Percentiles rank a stretch among this genome's conserved stretches.
Evolutionary conservation across 257 asterid species (phyloP).

Genomic region (Rhazya stricta): DNA sequence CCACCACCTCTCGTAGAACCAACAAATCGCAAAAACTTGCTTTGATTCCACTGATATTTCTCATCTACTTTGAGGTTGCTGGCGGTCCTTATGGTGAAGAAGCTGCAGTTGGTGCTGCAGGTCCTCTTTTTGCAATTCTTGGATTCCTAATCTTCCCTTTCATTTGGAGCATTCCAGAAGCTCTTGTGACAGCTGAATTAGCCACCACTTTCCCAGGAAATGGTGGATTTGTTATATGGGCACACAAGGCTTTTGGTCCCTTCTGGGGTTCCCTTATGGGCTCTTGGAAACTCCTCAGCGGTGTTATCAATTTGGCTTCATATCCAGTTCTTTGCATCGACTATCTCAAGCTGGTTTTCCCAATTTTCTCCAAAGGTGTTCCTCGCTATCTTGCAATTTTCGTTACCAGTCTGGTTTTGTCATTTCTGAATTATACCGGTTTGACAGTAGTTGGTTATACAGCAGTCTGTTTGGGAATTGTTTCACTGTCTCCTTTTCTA

Average conservation of each 20-base stretch:
- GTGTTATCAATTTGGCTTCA: constrained; percentile 48
- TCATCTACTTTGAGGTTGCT: constrained; percentile 51
- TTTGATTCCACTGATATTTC: constrained; percentile 41
- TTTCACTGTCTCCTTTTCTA: constrained; percentile 25
- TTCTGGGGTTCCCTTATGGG: constrained; percentile 63
- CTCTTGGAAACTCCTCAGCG: constrained; percentile 49
- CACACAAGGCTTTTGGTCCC: constrained; percentile 53
- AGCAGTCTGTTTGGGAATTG: constrained; percentile 23
- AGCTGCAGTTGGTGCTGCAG: constrained; percentile 55
- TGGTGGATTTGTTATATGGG: constrained; percentile 63
- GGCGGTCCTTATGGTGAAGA: constrained; percentile 60
- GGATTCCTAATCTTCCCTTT: constrained; percentile 51
- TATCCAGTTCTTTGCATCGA: constrained; percentile 44
- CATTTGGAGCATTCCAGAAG: constrained; percentile 50
- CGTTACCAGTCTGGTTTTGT: constrained; percentile 17
- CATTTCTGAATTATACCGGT: constrained; percentile 29
- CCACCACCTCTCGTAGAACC: neutral
- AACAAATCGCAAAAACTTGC: constrained; percentile 34
- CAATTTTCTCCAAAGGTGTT: constrained; percentile 33
- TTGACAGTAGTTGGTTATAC: constrained; percentile 28
- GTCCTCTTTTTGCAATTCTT: constrained; percentile 47
- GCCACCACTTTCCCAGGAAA: constrained; percentile 59
- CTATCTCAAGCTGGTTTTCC: constrained; percentile 41
- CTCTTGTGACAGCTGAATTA: constrained; percentile 55
- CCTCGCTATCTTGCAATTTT: constrained; percentile 34